These are phyloP conservation scores for Candida sojae DNA, from an alignment of 1,139 yeast species.

Conservation along the genomic window DNA sequence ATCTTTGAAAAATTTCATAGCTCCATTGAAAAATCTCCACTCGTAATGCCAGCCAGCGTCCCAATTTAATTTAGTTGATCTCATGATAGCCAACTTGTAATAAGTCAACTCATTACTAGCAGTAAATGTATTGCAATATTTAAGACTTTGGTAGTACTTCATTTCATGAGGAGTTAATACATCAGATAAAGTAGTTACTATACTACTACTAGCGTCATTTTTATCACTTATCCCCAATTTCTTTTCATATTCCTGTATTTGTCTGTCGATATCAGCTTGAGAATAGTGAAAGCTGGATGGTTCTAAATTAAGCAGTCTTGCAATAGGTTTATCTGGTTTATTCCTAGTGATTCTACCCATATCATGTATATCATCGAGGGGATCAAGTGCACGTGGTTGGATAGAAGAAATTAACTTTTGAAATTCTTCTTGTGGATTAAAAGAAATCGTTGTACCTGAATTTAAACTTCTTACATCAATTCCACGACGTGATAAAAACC, in stretches of 20 bases:
- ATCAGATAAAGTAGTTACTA: slow-evolving; percentile 2
- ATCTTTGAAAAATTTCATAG: slow-evolving; percentile 22
- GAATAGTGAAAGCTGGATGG: slow-evolving; percentile 24
- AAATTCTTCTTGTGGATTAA: slow-evolving; percentile 20
- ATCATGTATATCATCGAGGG: slow-evolving; percentile 19
- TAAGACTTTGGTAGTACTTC: slow-evolving; percentile 27
- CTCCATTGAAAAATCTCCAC: slow-evolving; percentile 41
- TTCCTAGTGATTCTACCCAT: slow-evolving; percentile 20
- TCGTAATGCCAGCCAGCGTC: slow-evolving; percentile 45
- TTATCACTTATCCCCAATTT: slow-evolving; percentile 20
- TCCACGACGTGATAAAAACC: slow-evolving; percentile 22
- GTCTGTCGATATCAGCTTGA: slow-evolving; percentile 24
- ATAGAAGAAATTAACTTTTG: slow-evolving; percentile 14
- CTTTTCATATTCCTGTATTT: slow-evolving; percentile 29
- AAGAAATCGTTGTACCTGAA: slow-evolving; percentile 10
- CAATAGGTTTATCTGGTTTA: slow-evolving; percentile 16
- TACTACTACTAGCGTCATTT: slow-evolving; percentile 23
- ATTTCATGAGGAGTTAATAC: slow-evolving; percentile 22
- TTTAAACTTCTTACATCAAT: slow-evolving; percentile 19
- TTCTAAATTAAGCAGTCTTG: slow-evolving; percentile 21
- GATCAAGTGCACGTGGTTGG: slow-evolving; percentile 20
- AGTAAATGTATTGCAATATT: slow-evolving; percentile 18
- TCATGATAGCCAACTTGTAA: slow-evolving; percentile 36
- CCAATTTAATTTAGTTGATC: slow-evolving; percentile 23
- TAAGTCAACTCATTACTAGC: slow-evolving; percentile 28